These are phyloP conservation scores for Mycotypha africana DNA, from an alignment of 371 early-diverging fungal species.

Conservation along the genomic window DNA sequence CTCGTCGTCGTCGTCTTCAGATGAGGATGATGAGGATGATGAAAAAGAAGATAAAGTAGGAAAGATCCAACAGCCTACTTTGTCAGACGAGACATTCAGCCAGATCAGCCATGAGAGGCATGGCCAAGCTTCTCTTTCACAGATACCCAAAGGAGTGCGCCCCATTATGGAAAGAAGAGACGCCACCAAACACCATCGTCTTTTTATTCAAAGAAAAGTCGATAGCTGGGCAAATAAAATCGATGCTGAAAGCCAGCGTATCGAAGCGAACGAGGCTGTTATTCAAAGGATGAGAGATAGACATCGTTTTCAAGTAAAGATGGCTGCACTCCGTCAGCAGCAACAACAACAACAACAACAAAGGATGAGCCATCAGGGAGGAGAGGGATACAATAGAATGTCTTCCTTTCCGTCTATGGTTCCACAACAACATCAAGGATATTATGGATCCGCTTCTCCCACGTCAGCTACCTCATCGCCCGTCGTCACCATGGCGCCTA, in stretches of 20 bases:
- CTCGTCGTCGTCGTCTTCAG: too few species aligned
- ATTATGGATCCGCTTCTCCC: too few species aligned
- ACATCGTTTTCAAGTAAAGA: constrained; percentile 32
- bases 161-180: constrained; percentile 40
- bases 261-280: constrained; percentile 28
- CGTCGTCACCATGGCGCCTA: not conserved
- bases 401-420: constrained; percentile 15
- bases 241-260: constrained; percentile 25
- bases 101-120: too few species aligned
- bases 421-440: constrained; percentile 9
- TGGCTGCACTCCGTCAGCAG: constrained; percentile 34
- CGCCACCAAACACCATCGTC: constrained; percentile 18
- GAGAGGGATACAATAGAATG: too few species aligned
- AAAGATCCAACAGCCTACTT: too few species aligned
- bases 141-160: constrained; percentile 24
- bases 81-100: too few species aligned
- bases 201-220: constrained; percentile 31
- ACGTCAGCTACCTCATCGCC: not conserved
- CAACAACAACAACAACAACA: constrained; percentile 1
- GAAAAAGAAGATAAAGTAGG: constrained; percentile 9
- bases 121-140: not conserved
- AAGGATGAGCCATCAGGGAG: not conserved
- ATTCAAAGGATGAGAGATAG: constrained; percentile 41
- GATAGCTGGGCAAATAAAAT: constrained; percentile 33
- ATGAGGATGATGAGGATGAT: too few species aligned